Evolutionary conservation across 2,329 filamentous ascomycete species (phyloP).

Genomic region (Colletotrichum lindemuthianum): DNA sequence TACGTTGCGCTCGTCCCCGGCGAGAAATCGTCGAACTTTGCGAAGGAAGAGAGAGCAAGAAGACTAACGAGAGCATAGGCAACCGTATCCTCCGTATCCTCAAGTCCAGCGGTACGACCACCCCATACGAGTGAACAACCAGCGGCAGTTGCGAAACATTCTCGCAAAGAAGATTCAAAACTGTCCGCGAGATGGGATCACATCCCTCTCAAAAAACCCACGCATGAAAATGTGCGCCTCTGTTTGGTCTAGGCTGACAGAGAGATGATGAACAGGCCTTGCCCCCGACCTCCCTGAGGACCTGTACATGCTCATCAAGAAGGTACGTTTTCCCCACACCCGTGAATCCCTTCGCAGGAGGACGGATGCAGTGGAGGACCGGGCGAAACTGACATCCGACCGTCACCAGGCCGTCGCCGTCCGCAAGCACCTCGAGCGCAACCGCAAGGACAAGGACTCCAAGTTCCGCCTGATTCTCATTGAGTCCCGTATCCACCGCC

Average conservation of each 20-base stretch:
- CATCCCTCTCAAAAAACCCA: constrained; percentile 15
- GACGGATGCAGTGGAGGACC: neutral
- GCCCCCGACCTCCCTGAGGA: constrained; percentile 99
- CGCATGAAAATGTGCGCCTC: constrained; percentile 68
- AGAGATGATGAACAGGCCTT: constrained; percentile 90
- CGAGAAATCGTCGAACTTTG: neutral
- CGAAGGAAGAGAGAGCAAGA: neutral
- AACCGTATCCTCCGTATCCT: constrained; percentile 99
- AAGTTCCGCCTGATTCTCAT: constrained; percentile 99
- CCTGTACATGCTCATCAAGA: constrained; percentile 99
- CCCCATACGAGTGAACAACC: constrained; percentile 49
- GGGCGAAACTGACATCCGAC: neutral
- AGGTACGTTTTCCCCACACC: constrained; percentile 68
- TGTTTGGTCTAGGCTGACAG: constrained; percentile 93
- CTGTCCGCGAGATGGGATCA: constrained; percentile 28
- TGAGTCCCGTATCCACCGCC: constrained; percentile 99
- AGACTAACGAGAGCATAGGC: constrained; percentile 61
- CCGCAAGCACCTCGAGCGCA: constrained; percentile 99
- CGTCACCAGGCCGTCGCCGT: constrained; percentile 84
- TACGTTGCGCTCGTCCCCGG: constrained; percentile 59
- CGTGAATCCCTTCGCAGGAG: neutral
- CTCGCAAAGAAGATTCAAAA: neutral
- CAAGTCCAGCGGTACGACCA: constrained; percentile 89
- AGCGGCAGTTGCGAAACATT: constrained; percentile 26
- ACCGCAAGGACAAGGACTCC: constrained; percentile 99